Conservation (phyloP, 192 early-diverging fungal species). For the Podila clonocystis region DNA sequence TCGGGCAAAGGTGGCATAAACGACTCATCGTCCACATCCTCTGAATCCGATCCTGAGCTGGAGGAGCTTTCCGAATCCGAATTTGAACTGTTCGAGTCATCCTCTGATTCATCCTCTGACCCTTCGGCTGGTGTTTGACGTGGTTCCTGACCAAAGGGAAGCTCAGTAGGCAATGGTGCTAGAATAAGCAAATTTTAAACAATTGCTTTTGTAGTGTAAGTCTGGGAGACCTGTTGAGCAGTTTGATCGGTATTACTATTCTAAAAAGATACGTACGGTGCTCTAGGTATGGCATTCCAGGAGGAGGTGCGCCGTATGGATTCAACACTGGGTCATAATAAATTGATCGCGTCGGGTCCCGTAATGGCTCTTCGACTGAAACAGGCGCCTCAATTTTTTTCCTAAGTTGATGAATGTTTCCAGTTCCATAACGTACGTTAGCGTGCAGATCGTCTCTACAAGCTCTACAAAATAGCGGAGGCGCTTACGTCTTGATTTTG, state of each 20-base stretch:
- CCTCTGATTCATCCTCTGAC: constrained; percentile 2
- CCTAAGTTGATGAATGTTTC: constrained; percentile 4
- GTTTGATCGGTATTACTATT: no score
- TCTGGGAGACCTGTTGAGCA: background rate
- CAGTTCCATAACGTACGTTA: background rate
- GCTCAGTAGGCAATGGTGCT: constrained; percentile 24
- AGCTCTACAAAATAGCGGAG: background rate
- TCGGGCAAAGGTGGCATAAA: constrained; percentile 44
- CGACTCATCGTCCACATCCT: constrained; percentile 21
- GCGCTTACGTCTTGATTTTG: constrained; percentile 39
- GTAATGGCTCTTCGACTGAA: constrained; percentile 21
- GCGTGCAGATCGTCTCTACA: background rate
- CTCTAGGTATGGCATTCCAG: constrained; percentile 45
- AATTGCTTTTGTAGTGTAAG: background rate
- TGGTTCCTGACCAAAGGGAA: constrained; percentile 10
- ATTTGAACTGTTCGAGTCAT: constrained; percentile 16
- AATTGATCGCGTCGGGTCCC: constrained; percentile 45
- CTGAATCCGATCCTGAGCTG: constrained; percentile 25
- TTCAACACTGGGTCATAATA: constrained; percentile 49
- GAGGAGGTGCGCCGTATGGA: constrained; percentile 49
- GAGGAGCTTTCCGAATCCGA: constrained; percentile 27
- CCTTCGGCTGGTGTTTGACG: constrained; percentile 8
- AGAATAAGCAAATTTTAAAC: background rate
- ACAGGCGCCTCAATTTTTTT: constrained; percentile 37
- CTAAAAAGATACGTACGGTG: constrained; percentile 25